Percentiles rank a stretch among this genome's conserved stretches.
These are phyloP conservation scores for Lophiostoma macrostomum DNA, from an alignment of 495 filamentous ascomycete genomes.

Conservation along the genomic window DNA sequence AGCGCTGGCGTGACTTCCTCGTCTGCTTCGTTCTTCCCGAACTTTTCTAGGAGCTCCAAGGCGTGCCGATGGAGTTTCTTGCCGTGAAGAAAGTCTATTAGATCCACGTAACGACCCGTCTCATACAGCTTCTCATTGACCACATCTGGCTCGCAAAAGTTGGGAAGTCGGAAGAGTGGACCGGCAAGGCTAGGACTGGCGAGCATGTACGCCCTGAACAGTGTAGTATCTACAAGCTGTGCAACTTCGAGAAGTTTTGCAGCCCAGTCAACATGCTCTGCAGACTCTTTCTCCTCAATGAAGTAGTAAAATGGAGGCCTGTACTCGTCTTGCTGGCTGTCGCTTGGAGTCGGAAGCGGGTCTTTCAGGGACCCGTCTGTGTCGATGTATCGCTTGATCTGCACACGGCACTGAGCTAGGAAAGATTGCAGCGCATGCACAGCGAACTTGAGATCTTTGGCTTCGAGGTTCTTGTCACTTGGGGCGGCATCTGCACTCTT, in stretches of 20 bases:
- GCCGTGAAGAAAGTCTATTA: slow-evolving; percentile 95
- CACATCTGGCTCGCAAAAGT: slow-evolving; percentile 94
- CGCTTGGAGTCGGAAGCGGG: slow-evolving; percentile 48
- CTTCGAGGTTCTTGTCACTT: slow-evolving; percentile 56
- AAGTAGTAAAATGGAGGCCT: slow-evolving; percentile 41
- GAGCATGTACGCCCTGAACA: slow-evolving; percentile 93
- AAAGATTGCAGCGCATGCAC: slow-evolving; percentile 80
- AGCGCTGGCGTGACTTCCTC: slow-evolving; percentile 63
- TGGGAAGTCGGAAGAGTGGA: slow-evolving; percentile 90
- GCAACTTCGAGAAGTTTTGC: slow-evolving; percentile 70
- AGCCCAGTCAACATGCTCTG: slow-evolving; percentile 62
- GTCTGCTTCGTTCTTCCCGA: slow-evolving; percentile 69
- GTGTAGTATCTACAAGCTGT: slow-evolving; percentile 81
- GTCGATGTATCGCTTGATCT: slow-evolving; percentile 78
- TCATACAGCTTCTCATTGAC: slow-evolving; percentile 91
- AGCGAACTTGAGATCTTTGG: slow-evolving; percentile 75
- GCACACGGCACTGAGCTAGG: slow-evolving; percentile 75
- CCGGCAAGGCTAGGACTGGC: slow-evolving; percentile 78
- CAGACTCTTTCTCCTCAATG: slow-evolving; percentile 44
- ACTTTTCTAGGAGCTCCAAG: slow-evolving; percentile 74
- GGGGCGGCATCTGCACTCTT: slow-evolving; percentile 32
- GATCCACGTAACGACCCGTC: slow-evolving; percentile 81
- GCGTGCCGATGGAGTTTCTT: slow-evolving; percentile 91
- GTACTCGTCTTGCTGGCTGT: slow-evolving; percentile 44
- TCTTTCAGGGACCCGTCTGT: slow-evolving; percentile 69